A percentile compares a stretch with the other conserved stretches of the same genome.
phyloP scores from a whole-genome alignment of 2,329 filamentous ascomycete genomes.

The Didymella exigua region DNA sequence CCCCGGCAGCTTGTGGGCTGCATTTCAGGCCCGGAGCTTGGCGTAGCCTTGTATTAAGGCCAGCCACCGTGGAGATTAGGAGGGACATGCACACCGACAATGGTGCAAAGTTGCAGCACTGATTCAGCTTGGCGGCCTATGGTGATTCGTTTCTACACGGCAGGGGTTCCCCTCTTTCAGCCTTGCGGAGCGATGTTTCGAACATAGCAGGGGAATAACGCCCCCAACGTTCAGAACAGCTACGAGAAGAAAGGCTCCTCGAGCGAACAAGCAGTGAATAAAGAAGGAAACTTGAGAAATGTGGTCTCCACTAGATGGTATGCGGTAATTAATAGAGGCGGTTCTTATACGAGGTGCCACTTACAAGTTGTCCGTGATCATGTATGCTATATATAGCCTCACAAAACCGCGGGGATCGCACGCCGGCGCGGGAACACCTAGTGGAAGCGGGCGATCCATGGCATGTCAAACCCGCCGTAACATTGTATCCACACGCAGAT shows the following conservation, averaged over 20 bases:
- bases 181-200: slow-evolving; percentile 4
- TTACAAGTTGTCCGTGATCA: slow-evolving; percentile 5
- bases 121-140: neutral
- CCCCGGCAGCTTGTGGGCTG: slow-evolving; percentile 8
- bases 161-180: slow-evolving; percentile 3
- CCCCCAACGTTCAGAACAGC: neutral
- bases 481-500: slow-evolving; percentile 5
- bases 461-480: slow-evolving; percentile 3
- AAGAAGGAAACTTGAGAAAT: neutral
- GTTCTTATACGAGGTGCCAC: slow-evolving; percentile 6
- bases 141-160: neutral
- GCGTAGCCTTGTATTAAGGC: slow-evolving; percentile 10
- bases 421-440: slow-evolving; percentile 9
- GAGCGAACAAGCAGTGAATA: neutral
- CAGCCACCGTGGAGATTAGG: slow-evolving; percentile 1
- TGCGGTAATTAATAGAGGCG: neutral
- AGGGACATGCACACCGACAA: slow-evolving; percentile 1
- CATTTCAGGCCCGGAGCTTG: neutral
- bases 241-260: neutral
- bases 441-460: slow-evolving; percentile 14
- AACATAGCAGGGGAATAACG: slow-evolving; percentile 1
- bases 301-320: neutral
- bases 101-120: neutral
- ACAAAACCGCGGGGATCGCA: slow-evolving; percentile 14
- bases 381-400: slow-evolving; percentile 10